phyloP scores from a whole-genome alignment of 306 rosid genomes.

The Malus asiatica region DNA sequence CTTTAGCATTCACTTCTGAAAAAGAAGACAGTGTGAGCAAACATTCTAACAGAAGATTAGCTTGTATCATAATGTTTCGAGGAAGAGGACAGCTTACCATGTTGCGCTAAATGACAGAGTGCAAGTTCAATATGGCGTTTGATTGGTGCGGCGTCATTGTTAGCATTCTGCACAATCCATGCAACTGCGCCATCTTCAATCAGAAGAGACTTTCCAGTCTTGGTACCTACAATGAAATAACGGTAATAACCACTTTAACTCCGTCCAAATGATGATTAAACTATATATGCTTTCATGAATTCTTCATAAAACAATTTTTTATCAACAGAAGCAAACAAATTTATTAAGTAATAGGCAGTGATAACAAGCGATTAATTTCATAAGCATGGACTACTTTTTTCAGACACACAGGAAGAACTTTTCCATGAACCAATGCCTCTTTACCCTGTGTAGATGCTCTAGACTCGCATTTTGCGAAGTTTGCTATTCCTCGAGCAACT shows the following conservation, averaged over 20 bases:
- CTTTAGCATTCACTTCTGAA: slow-evolving; percentile 86
- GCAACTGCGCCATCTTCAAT: slow-evolving; percentile 95
- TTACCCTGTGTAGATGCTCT: slow-evolving; percentile 90
- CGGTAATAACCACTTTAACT: not conserved
- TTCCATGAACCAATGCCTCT: not conserved
- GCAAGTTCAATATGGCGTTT: slow-evolving; percentile 96
- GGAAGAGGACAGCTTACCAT: slow-evolving; percentile 43
- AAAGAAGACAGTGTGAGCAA: slow-evolving; percentile 17
- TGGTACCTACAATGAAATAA: slow-evolving; percentile 42
- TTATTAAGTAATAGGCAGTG: slow-evolving; percentile 1
- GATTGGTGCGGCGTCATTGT: slow-evolving; percentile 77
- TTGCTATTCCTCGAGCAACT: slow-evolving; percentile 98
- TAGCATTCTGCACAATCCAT: slow-evolving; percentile 96
- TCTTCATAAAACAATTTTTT: not conserved
- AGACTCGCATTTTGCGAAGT: slow-evolving; percentile 91
- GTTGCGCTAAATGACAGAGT: slow-evolving; percentile 93
- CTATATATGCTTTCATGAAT: not conserved
- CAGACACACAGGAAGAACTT: not conserved
- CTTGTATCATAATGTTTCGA: not conserved
- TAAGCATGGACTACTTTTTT: not conserved
- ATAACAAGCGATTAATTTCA: not conserved
- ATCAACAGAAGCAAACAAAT: not conserved
- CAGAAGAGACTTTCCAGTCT: slow-evolving; percentile 73
- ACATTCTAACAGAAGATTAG: slow-evolving; percentile 1
- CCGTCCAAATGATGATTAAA: not conserved